phyloP scores from a whole-genome alignment of 768 basidiomycete genomes.

The Boletellus emodensis region DNA sequence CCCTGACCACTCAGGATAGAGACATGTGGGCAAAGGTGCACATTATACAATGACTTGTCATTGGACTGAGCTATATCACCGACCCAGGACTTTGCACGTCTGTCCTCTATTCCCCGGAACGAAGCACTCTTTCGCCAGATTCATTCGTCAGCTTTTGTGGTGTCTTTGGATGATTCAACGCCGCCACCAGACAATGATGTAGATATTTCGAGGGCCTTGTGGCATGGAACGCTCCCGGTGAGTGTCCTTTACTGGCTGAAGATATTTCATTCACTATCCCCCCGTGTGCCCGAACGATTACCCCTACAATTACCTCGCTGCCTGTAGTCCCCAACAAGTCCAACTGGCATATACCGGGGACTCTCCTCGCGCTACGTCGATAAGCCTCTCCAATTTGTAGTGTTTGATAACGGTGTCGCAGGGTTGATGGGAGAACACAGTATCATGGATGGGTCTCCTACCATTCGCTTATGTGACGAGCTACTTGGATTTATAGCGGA shows the following conservation, averaged over 20 bases:
- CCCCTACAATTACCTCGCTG: not conserved
- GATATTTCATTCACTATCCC: not conserved
- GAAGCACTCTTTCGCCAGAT: slow-evolving; percentile 62
- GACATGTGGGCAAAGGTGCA: slow-evolving; percentile 86
- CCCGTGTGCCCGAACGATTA: not conserved
- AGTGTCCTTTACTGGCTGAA: slow-evolving; percentile 32
- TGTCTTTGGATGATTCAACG: slow-evolving; percentile 68
- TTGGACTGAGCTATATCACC: not conserved
- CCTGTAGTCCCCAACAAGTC: slow-evolving; percentile 23
- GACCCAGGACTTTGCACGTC: slow-evolving; percentile 56
- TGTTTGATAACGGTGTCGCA: slow-evolving; percentile 76
- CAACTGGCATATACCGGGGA: slow-evolving; percentile 34
- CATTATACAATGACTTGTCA: not conserved
- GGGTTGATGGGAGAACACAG: slow-evolving; percentile 94
- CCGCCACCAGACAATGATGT: slow-evolving; percentile 44
- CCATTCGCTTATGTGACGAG: slow-evolving; percentile 66
- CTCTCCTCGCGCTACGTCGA: slow-evolving; percentile 82
- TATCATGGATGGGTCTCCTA: slow-evolving; percentile 87
- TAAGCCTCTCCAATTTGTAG: slow-evolving; percentile 84
- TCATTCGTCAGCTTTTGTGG: slow-evolving; percentile 81
- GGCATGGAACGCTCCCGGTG: slow-evolving; percentile 71
- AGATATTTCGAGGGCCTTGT: slow-evolving; percentile 65
- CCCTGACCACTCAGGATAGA: slow-evolving; percentile 73
- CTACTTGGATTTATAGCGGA: slow-evolving; percentile 57
- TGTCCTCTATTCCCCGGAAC: slow-evolving; percentile 61